Base-by-base conservation (phyloP, 352 stramenopile genomes). In the Hyaloperonospora arabidopsidis region DNA sequence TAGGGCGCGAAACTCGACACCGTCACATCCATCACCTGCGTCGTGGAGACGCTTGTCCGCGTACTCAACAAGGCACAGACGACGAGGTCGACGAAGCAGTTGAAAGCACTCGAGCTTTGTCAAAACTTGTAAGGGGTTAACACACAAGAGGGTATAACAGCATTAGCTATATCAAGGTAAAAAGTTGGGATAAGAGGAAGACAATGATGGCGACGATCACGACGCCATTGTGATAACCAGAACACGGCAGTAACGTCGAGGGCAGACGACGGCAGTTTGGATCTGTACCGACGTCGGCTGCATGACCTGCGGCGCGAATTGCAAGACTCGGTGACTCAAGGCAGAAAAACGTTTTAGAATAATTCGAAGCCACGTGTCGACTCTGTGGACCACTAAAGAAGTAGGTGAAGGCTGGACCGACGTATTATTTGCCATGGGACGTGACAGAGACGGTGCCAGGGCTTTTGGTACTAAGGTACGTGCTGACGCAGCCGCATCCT, bases 401-500 rank as follows among this genome's bases (percentile, higher is more conserved):
- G 22, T 36, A 63, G 10, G 35, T 35, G 11, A 48, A 46, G 19
- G 59, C 61, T 8, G 59, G 55, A 48, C 47, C 51, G 36, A 57
- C 52, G 47, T 63, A 57, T 43, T 89, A 86, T 48, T 48, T 55
- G 21, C 76, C 81, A 0, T 63, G 61, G 41, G 81, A 88, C 47
- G 53, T 75, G 15, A 60, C 74, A 21, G 62, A 83, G 45, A 91
- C 76, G 1, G 61, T 79, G 45, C 87, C 76, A 11, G 84, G 84
- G 0, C 65, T 93, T 32, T 61, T 76, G 10, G 74, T 95, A 14
- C 74, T 78, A 19, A 72, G 55, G 19, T 88, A 83, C 57, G 76
- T 93, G 44, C 71, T 89, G 59, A 71, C 74, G 25, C 75, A 87
- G 19, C 58, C 98, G 25, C 95, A 49, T 65, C 98, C n/a, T 70